phyloP scores from a whole-genome alignment of 1,139 yeast species.

The Saccharomycopsis crataegensis region DNA sequence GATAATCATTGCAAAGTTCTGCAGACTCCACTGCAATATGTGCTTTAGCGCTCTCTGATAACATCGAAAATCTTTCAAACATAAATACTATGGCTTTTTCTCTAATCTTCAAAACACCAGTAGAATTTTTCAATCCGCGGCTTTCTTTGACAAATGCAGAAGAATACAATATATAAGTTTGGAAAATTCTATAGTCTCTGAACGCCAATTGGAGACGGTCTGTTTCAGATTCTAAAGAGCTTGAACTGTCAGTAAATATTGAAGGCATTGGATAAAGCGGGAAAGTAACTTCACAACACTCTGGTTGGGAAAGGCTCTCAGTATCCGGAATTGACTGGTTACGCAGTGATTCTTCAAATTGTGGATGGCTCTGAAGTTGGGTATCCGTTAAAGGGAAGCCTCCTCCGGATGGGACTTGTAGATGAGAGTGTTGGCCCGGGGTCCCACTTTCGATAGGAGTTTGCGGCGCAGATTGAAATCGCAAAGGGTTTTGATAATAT shows the following conservation, averaged over 20 bases:
- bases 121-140: not conserved
- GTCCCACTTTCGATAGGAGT: too few relatives aligned
- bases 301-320: too few relatives aligned
- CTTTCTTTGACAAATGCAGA: not conserved
- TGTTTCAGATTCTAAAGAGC: not conserved
- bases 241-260: not conserved
- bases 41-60: not conserved
- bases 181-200: not conserved
- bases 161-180: constrained; percentile 3
- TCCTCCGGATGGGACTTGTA: too few relatives aligned
- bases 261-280: not conserved
- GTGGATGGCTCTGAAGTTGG: too few relatives aligned
- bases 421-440: too few relatives aligned
- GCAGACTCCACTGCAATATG: not conserved
- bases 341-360: too few relatives aligned
- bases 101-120: not conserved
- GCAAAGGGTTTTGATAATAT: too few relatives aligned
- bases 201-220: constrained; percentile 8
- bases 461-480: too few relatives aligned
- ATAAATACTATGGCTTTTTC: not conserved
- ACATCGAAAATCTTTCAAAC: not conserved
- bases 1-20: not conserved
- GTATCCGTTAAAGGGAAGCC: too few relatives aligned
- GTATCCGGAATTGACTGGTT: too few relatives aligned
- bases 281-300: too few relatives aligned